These are phyloP conservation scores for Pilobolus umbonatus DNA, from an alignment of 192 early-diverging fungal species.

Conservation along the genomic window DNA sequence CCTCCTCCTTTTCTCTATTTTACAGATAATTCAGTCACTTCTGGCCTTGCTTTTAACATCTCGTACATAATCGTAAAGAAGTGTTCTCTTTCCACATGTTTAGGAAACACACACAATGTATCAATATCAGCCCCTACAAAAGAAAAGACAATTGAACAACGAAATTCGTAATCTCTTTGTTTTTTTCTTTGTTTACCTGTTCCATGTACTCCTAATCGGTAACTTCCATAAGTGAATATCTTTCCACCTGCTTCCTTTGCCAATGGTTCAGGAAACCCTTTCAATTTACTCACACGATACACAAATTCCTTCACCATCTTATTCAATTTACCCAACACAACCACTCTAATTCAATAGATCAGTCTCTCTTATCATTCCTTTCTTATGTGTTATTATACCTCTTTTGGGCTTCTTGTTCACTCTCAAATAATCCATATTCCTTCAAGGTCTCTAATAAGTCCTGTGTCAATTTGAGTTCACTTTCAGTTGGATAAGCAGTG, in stretches of 20 bases:
- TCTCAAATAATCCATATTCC: slow-evolving; percentile 78
- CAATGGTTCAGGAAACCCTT: slow-evolving; percentile 72
- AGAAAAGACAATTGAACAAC: not conserved
- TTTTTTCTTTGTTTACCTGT: slow-evolving; percentile 49
- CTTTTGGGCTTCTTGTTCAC: slow-evolving; percentile 74
- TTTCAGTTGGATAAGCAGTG: slow-evolving; percentile 48
- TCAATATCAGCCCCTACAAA: slow-evolving; percentile 91
- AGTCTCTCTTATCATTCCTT: not conserved
- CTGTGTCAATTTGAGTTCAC: slow-evolving; percentile 66
- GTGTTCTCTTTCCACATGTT: slow-evolving; percentile 83
- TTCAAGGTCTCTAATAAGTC: slow-evolving; percentile 65
- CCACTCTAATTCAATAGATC: slow-evolving; percentile 45
- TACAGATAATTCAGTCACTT: slow-evolving; percentile 83
- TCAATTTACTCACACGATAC: slow-evolving; percentile 59
- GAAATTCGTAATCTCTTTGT: not conserved
- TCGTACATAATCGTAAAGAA: slow-evolving; percentile 91
- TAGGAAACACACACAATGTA: slow-evolving; percentile 92
- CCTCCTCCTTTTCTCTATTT: no score
- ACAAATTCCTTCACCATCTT: slow-evolving; percentile 92
- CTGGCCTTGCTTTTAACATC: slow-evolving; percentile 72
- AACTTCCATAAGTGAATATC: slow-evolving; percentile 97
- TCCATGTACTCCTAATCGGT: slow-evolving; percentile 91
- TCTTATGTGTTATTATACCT: slow-evolving; percentile 47
- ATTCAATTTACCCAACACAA: slow-evolving; percentile 86
- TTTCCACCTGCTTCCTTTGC: slow-evolving; percentile 90